Percentiles rank a stretch among this genome's conserved stretches.
These are phyloP conservation scores for Pseudophaeomoniella oleicola DNA, from an alignment of 2,329 filamentous ascomycete species.

Conservation along the genomic window DNA sequence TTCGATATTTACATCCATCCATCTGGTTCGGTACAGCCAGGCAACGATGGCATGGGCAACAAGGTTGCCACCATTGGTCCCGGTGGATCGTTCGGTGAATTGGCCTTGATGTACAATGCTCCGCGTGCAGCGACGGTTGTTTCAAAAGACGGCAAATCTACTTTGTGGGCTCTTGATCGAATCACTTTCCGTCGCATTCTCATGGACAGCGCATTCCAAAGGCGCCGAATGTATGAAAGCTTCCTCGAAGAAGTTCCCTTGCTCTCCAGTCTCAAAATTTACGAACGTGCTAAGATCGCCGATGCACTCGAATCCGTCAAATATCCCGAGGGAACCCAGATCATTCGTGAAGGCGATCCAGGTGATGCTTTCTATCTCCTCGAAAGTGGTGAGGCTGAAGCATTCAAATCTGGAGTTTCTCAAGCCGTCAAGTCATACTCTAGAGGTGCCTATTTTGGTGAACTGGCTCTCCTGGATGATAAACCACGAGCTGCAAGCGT, in stretches of 20 bases:
- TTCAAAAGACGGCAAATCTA: slow-evolving; percentile 62
- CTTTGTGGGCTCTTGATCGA: slow-evolving; percentile 86
- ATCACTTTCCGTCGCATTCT: slow-evolving; percentile 94
- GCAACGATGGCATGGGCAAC: slow-evolving; percentile 65
- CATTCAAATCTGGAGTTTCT: slow-evolving; percentile 60
- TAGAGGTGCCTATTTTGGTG: slow-evolving; percentile 95
- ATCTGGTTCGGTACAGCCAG: slow-evolving; percentile 62
- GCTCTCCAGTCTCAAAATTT: slow-evolving; percentile 67
- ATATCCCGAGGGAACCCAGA: slow-evolving; percentile 61
- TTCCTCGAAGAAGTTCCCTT: slow-evolving; percentile 91
- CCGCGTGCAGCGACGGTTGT: slow-evolving; percentile 89
- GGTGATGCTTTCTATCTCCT: slow-evolving; percentile 86
- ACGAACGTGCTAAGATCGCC: slow-evolving; percentile 94
- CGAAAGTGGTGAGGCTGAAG: slow-evolving; percentile 74
- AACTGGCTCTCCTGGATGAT: slow-evolving; percentile 85
- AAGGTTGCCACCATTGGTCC: slow-evolving; percentile 71
- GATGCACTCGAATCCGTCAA: slow-evolving; percentile 89
- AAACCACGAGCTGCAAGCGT: slow-evolving; percentile 85
- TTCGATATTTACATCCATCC: slow-evolving; percentile 87
- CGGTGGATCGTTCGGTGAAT: slow-evolving; percentile 88
- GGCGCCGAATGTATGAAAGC: slow-evolving; percentile 89
- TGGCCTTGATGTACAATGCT: slow-evolving; percentile 97
- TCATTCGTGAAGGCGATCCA: slow-evolving; percentile 83
- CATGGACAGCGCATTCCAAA: slow-evolving; percentile 95
- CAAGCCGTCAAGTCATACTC: slow-evolving; percentile 64